Evolutionary conservation across 352 stramenopile species (phyloP).

Genomic region (Phytopythium vexans): DNA sequence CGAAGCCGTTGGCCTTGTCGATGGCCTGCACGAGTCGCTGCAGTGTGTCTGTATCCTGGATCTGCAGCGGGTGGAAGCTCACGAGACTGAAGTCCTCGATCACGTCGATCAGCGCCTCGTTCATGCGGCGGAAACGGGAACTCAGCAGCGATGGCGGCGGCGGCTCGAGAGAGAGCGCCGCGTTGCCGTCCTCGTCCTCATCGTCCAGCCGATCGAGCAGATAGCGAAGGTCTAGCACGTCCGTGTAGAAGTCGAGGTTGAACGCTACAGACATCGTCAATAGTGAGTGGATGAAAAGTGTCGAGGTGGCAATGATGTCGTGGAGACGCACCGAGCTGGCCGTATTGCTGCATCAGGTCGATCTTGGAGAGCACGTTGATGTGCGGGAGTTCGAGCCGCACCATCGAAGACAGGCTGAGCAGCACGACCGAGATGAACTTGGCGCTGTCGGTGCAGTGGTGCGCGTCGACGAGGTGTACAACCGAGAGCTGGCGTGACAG

Average conservation of each 20-base stretch:
- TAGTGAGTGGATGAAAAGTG: background rate
- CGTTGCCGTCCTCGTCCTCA: conserved; percentile 46
- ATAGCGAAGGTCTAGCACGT: conserved; percentile 82
- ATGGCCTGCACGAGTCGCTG: conserved; percentile 68
- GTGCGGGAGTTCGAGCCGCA: conserved; percentile 95
- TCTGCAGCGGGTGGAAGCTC: conserved; percentile 78
- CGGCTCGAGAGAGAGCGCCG: conserved; percentile 30
- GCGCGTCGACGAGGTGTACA: conserved; percentile 95
- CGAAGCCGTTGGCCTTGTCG: conserved; percentile 83
- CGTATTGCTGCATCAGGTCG: conserved; percentile 95
- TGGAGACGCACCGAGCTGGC: conserved; percentile 52
- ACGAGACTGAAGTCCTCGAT: conserved; percentile 88
- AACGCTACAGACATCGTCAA: conserved; percentile 40
- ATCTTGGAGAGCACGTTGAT: conserved; percentile 99
- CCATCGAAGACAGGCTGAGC: conserved; percentile 97
- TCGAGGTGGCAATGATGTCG: background rate
- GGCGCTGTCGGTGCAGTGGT: conserved; percentile 91
- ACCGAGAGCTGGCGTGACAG: conserved; percentile 61
- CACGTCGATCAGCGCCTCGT: conserved; percentile 80
- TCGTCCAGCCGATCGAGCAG: conserved; percentile 77
- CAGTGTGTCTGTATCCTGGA: conserved; percentile 66
- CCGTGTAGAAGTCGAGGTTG: conserved; percentile 88
- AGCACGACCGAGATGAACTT: conserved; percentile 98
- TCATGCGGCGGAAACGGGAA: conserved; percentile 74
- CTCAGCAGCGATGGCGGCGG: conserved; percentile 27